phyloP scores from a whole-genome alignment of 495 filamentous ascomycete species.

The Penicillium paradoxum region DNA sequence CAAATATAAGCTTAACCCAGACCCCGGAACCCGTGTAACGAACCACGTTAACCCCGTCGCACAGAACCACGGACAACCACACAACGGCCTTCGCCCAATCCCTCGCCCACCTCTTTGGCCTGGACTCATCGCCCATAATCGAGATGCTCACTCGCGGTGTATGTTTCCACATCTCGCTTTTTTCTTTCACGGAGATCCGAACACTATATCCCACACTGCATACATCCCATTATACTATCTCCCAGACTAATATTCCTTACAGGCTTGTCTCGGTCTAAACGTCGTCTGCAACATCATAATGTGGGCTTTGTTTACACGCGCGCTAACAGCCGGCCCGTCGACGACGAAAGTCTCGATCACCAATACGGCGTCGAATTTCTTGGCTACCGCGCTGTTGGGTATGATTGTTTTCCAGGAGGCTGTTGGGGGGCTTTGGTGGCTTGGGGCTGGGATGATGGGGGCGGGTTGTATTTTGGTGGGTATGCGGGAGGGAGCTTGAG shows the following conservation, averaged over 20 bases:
- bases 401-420: constrained; percentile 66
- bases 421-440: constrained; percentile 79
- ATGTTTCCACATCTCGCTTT: constrained; percentile 33
- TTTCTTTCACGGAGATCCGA: not conserved
- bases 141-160: constrained; percentile 67
- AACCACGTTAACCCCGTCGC: constrained; percentile 2
- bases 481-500: constrained; percentile 57
- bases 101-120: constrained; percentile 57
- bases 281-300: constrained; percentile 87
- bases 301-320: constrained; percentile 84
- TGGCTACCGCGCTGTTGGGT: constrained; percentile 83
- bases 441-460: constrained; percentile 77
- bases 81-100: constrained; percentile 63
- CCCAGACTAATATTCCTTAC: not conserved
- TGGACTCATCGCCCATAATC: constrained; percentile 47
- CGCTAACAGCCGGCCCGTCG: constrained; percentile 73
- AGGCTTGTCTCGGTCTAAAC: constrained; percentile 87
- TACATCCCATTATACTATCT: too few species aligned
- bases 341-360: constrained; percentile 89
- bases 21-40: not conserved
- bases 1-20: not conserved
- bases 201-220: not conserved
- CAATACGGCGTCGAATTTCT: constrained; percentile 90
- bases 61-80: constrained; percentile 80
- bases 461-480: constrained; percentile 90